phyloP scores from a whole-genome alignment of 306 rosid species.

The Inga leiocalycina region DNA sequence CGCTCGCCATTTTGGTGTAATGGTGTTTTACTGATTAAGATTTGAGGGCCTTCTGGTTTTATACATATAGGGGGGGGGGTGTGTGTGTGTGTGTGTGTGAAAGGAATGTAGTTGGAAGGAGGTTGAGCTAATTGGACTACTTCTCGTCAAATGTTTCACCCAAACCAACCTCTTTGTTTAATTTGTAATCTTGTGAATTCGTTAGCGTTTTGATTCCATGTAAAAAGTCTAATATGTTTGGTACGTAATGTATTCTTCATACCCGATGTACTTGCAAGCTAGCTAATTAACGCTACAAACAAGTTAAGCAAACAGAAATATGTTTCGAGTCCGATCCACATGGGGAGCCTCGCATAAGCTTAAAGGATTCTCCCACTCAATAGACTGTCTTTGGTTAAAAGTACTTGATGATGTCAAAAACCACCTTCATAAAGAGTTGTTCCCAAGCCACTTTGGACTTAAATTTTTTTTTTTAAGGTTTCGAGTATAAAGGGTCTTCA shows the following conservation, averaged over 20 bases:
- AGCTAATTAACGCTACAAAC: not conserved
- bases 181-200: not conserved
- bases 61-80: too few species aligned
- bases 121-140: conserved; percentile 37
- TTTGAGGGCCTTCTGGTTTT: not conserved
- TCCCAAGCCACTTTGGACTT: too few species aligned
- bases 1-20: not conserved
- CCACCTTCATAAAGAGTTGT: too few species aligned
- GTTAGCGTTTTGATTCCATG: not conserved
- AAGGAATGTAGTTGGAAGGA: conserved; percentile 25
- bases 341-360: too few species aligned
- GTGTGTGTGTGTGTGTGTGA: too few species aligned
- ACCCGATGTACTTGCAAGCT: not conserved
- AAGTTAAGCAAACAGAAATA: not conserved
- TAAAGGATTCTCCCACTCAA: too few species aligned
- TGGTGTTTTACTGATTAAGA: not conserved
- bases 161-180: not conserved
- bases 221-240: not conserved
- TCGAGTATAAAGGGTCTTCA: too few species aligned
- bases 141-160: conserved; percentile 45
- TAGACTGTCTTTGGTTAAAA: too few species aligned
- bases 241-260: not conserved
- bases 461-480: too few species aligned
- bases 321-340: too few species aligned
- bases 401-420: too few species aligned